A percentile compares a stretch with the other conserved stretches of the same genome.
These are phyloP conservation scores for Dioscorea dumetorum DNA, from an alignment of 106 monocot genomes.

Conservation along the genomic window DNA sequence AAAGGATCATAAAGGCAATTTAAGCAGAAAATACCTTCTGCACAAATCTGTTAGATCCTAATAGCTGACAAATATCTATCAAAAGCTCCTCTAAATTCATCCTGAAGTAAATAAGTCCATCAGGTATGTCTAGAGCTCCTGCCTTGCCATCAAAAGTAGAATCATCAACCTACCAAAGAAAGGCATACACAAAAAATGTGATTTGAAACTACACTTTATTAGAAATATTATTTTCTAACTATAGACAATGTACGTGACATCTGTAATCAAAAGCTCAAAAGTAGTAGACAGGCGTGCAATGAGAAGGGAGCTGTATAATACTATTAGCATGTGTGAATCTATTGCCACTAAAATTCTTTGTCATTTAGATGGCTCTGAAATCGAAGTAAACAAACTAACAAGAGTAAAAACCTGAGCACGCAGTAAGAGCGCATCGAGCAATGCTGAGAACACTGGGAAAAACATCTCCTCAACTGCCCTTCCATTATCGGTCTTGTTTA, in stretches of 20 bases:
- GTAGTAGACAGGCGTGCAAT: too few species aligned
- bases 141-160: conserved; percentile 21
- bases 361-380: too few species aligned
- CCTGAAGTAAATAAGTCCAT: conserved; percentile 70
- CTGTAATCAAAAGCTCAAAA: too few species aligned
- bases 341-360: too few species aligned
- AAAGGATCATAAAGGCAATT: background rate
- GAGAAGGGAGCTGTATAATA: too few species aligned
- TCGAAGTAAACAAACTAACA: background rate
- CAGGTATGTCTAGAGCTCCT: conserved; percentile 56
- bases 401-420: conserved; percentile 56
- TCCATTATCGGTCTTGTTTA: conserved; percentile 20
- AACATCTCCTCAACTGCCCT: conserved; percentile 41
- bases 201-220: too few species aligned
- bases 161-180: conserved; percentile 50
- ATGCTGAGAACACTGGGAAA: conserved; percentile 65
- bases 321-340: too few species aligned
- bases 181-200: too few species aligned
- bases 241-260: too few species aligned
- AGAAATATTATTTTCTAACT: too few species aligned
- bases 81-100: conserved; percentile 87
- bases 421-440: conserved; percentile 65
- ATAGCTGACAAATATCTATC: conserved; percentile 70
- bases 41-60: conserved; percentile 60
- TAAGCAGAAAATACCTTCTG: conserved; percentile 49